phyloP scores from a whole-genome alignment of 139 green algal genomes.

The Haematococcus lacustris region DNA sequence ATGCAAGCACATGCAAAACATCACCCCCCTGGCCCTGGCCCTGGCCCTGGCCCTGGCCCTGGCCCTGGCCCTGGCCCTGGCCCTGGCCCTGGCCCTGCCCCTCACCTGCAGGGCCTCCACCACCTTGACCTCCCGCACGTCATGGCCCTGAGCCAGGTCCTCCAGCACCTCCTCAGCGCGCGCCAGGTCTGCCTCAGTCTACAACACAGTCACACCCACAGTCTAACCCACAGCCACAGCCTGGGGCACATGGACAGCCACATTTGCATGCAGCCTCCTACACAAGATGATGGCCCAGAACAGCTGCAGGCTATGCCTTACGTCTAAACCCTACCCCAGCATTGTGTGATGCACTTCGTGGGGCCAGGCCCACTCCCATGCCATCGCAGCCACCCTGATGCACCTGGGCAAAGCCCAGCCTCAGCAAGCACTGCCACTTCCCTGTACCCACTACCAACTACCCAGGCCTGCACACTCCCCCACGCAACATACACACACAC shows the following conservation, averaged over 20 bases:
- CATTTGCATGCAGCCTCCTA: background rate
- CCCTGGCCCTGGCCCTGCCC: too few species aligned
- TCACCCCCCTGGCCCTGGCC: too few species aligned
- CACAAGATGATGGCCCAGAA: background rate
- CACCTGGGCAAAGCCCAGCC: background rate
- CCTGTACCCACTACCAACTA: background rate
- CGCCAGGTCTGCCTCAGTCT: too few species aligned
- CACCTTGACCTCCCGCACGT: conserved; percentile 14
- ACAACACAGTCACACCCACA: conserved; percentile 7
- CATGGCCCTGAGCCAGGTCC: background rate
- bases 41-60: background rate
- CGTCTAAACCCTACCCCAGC: background rate
- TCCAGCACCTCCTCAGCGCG: conserved; percentile 4
- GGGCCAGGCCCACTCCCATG: too few species aligned
- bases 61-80: background rate
- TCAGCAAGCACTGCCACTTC: background rate
- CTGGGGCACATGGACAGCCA: too few species aligned
- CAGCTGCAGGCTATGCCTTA: background rate
- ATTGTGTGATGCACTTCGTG: too few species aligned
- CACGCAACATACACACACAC: conserved; percentile 1
- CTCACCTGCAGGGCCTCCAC: too few species aligned
- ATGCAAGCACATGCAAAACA: background rate
- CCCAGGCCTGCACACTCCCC: conserved; percentile 5
- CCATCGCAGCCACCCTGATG: background rate
- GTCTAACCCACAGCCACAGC: background rate